Conservation (phyloP, 1,139 yeast genomes). For the Protomyces inouyei region DNA sequence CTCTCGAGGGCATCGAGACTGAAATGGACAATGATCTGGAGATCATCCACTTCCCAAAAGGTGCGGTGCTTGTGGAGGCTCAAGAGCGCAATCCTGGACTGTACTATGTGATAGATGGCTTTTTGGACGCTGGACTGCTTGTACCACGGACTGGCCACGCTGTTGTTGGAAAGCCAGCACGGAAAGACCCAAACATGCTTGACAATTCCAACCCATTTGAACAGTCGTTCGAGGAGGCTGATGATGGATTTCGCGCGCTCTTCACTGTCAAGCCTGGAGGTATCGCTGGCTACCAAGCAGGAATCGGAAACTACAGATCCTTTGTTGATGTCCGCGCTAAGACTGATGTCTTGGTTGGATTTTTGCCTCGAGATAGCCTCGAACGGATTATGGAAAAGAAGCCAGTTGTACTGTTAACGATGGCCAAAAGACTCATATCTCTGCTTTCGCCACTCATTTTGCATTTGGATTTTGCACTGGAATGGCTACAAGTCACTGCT, state of each 20-base stretch:
- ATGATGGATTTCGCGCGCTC: slow-evolving; percentile 37
- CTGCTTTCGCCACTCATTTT: slow-evolving; percentile 63
- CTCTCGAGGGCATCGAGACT: slow-evolving; percentile 45
- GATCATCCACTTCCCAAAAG: slow-evolving; percentile 53
- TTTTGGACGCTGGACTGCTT: slow-evolving; percentile 50
- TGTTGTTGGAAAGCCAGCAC: not conserved
- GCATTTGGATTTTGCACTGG: slow-evolving; percentile 83
- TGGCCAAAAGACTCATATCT: slow-evolving; percentile 67
- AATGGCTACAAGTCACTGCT: slow-evolving; percentile 88
- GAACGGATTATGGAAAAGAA: slow-evolving; percentile 67
- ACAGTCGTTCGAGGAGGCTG: slow-evolving; percentile 10
- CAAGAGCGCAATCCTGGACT: slow-evolving; percentile 67
- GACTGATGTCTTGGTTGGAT: slow-evolving; percentile 62
- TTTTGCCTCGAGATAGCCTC: slow-evolving; percentile 57
- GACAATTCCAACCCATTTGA: slow-evolving; percentile 14
- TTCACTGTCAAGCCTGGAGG: slow-evolving; percentile 72
- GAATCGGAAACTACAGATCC: slow-evolving; percentile 73
- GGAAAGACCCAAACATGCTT: not conserved
- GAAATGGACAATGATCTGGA: slow-evolving; percentile 64
- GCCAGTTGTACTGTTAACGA: slow-evolving; percentile 67
- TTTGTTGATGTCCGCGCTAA: slow-evolving; percentile 63
- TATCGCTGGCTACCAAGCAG: slow-evolving; percentile 78
- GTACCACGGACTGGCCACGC: not conserved
- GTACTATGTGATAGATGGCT: slow-evolving; percentile 73
- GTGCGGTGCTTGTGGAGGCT: slow-evolving; percentile 56